These are phyloP conservation scores for Ophiostoma australiae DNA, from an alignment of 2,329 filamentous ascomycete species.

Conservation along the genomic window DNA sequence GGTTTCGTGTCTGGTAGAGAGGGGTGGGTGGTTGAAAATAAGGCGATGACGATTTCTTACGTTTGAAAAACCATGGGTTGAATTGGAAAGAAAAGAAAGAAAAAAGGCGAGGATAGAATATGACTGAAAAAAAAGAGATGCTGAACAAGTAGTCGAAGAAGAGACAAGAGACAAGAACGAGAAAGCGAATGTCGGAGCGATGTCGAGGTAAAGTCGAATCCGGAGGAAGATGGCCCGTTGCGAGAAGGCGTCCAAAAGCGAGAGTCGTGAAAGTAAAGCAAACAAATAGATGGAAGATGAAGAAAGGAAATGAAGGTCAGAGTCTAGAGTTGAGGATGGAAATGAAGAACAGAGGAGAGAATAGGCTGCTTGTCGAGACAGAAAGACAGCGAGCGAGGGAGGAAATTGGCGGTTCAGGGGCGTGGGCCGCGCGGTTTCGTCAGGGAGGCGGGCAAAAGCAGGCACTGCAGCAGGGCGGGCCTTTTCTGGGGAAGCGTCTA, in stretches of 20 bases:
- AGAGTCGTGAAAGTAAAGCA: background rate
- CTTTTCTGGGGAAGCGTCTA: constrained; percentile 18
- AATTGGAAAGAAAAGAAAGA: background rate
- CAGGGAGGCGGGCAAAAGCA: constrained; percentile 17
- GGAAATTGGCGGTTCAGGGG: constrained; percentile 22
- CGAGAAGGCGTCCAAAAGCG: constrained; percentile 1
- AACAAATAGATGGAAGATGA: constrained; percentile 1
- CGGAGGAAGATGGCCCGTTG: background rate
- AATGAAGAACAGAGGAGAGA: background rate
- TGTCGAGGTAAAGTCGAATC: background rate
- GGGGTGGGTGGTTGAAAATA: background rate
- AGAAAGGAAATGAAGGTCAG: background rate
- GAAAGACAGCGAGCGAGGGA: constrained; percentile 19
- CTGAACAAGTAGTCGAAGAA: background rate
- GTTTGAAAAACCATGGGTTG: background rate
- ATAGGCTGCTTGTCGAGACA: background rate
- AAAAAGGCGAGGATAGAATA: background rate
- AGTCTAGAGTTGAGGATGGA: background rate
- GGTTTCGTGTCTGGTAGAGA: background rate
- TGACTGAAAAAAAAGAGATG: background rate
- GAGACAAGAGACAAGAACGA: background rate
- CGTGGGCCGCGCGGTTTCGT: constrained; percentile 16
- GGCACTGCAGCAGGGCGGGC: constrained; percentile 15
- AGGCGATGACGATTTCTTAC: background rate
- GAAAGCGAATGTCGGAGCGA: constrained; percentile 14